These are phyloP conservation scores for Lachnellula subtilissima DNA, from an alignment of 2,329 filamentous ascomycete species.

Conservation along the genomic window DNA sequence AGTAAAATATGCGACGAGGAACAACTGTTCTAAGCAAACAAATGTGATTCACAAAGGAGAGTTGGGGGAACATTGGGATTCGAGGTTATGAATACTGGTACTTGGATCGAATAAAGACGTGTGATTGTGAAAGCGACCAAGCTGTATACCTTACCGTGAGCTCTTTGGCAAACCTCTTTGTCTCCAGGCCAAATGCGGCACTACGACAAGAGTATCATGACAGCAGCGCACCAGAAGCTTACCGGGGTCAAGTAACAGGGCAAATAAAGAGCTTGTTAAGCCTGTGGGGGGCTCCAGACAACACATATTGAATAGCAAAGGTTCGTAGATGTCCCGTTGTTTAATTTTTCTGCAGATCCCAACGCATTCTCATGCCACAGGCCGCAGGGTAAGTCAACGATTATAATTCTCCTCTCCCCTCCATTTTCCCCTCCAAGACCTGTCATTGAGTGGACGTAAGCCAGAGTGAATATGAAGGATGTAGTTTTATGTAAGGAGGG, in stretches of 20 bases:
- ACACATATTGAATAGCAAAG: no score
- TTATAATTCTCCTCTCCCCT: slow-evolving; percentile 50
- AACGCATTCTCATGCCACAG: slow-evolving; percentile 36
- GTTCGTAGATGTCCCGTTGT: slow-evolving; percentile 22
- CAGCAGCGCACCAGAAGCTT: no score
- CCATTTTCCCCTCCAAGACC: slow-evolving; percentile 64
- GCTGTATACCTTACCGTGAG: slow-evolving; percentile 2
- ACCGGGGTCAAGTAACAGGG: no score
- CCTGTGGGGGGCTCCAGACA: not conserved
- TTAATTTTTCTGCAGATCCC: slow-evolving; percentile 28
- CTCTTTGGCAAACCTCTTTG: not conserved
- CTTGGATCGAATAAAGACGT: no score
- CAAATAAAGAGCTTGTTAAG: not conserved
- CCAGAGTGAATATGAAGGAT: slow-evolving; percentile 65
- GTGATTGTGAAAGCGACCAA: no score
- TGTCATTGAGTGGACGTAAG: slow-evolving; percentile 52
- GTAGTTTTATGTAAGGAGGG: slow-evolving; percentile 41
- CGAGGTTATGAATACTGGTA: no score
- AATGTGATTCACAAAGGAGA: no score
- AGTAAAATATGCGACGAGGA: no score
- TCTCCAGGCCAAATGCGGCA: not conserved
- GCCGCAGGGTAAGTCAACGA: slow-evolving; percentile 57
- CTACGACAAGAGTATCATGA: no score
- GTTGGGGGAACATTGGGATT: no score
- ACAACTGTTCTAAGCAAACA: no score